Percentiles rank a stretch among this genome's conserved stretches.
Conservation (phyloP, 768 basidiomycete genomes). For the Filobasidium floriforme region DNA sequence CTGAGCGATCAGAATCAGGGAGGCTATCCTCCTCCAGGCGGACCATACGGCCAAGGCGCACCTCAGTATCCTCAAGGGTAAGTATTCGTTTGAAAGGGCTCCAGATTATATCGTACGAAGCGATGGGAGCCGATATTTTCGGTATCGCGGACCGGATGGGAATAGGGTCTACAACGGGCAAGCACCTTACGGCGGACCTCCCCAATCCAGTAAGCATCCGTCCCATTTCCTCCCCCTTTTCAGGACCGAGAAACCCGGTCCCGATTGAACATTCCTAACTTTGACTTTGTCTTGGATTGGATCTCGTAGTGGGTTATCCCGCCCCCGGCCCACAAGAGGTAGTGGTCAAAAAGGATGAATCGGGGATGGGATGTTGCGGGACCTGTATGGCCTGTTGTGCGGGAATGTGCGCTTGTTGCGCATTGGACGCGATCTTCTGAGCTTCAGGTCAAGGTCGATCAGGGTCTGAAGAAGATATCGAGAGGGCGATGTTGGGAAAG, state of each 20-base stretch:
- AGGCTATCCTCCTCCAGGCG: neutral
- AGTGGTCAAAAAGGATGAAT: neutral
- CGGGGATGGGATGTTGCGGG: neutral
- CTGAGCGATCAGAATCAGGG: neutral
- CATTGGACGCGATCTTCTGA: neutral
- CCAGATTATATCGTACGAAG: too few species aligned
- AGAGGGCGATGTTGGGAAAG: too few species aligned
- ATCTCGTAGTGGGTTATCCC: neutral
- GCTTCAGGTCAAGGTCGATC: too few species aligned
- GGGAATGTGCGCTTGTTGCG: neutral
- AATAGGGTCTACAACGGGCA: neutral
- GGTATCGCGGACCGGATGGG: too few species aligned
- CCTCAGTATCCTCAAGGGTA: neutral
- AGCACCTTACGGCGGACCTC: too few species aligned
- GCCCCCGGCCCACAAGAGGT: too few species aligned
- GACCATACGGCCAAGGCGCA: neutral
- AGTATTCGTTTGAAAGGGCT: too few species aligned
- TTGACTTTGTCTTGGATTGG: too few species aligned
- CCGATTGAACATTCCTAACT: too few species aligned
- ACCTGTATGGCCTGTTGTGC: neutral
- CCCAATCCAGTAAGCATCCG: neutral
- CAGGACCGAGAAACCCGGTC: too few species aligned
- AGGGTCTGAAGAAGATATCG: too few species aligned
- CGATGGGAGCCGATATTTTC: too few species aligned
- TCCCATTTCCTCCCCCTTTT: neutral